These are phyloP conservation scores for Scenedesmus sp. DNA, from an alignment of 163 green algal species.

Conservation along the genomic window DNA sequence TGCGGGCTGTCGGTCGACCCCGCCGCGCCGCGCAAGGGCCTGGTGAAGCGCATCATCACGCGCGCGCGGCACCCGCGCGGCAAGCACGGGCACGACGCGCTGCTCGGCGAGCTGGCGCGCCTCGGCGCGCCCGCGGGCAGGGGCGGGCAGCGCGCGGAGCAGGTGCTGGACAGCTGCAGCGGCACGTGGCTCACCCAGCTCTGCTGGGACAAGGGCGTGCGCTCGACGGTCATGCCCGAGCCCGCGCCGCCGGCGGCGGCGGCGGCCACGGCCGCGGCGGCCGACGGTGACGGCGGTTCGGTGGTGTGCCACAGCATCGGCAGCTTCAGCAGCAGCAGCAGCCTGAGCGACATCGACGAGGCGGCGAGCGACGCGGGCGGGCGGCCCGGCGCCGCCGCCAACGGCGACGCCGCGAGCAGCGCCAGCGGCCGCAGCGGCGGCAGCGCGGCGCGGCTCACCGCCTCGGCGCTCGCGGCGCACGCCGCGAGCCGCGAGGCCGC, in stretches of 20 bases:
- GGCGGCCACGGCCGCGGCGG: not conserved
- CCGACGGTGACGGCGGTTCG: constrained; percentile 4
- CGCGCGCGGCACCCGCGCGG: constrained; percentile 31
- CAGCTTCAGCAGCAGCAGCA: constrained; percentile 35
- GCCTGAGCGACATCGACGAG: not conserved
- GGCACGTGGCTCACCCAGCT: constrained; percentile 29
- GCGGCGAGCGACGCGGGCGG: not conserved
- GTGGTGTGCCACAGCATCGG: constrained; percentile 38
- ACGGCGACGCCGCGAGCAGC: constrained; percentile 3
- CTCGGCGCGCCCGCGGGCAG: not conserved
- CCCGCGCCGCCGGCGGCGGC: not conserved
- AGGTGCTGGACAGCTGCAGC: constrained; percentile 36
- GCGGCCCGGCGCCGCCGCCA: not conserved
- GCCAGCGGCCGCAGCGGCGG: constrained; percentile 1
- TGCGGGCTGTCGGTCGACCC: constrained; percentile 32
- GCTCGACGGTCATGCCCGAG: constrained; percentile 9
- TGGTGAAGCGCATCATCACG: constrained; percentile 17
- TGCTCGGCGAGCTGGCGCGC: constrained; percentile 20
- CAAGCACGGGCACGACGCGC: constrained; percentile 12
- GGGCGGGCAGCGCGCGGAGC: not conserved
- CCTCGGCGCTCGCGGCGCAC: not conserved
- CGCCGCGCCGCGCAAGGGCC: constrained; percentile 12
- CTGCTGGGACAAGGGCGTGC: constrained; percentile 35
- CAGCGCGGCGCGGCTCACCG: not conserved
- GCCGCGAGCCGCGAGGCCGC: not conserved